Conservation (phyloP, 352 stramenopile genomes). For the Nothophytophthora sp. region DNA sequence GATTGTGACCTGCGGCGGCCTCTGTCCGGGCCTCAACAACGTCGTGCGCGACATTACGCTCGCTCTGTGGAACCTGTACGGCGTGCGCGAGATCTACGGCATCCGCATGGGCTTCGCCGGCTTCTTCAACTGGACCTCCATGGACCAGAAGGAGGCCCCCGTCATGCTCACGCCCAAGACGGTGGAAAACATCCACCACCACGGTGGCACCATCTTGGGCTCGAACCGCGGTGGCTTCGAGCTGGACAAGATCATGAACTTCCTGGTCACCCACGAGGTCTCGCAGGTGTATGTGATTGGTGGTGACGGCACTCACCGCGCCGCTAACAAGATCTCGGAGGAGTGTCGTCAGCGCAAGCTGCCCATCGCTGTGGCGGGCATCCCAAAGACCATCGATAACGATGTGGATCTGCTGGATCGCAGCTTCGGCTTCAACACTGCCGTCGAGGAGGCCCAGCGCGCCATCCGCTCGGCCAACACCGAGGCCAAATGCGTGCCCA, state of each 20-base stretch:
- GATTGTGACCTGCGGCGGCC: conserved; percentile 93
- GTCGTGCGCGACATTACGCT: conserved; percentile 97
- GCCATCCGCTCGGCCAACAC: conserved; percentile 92
- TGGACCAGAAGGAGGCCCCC: conserved; percentile 78
- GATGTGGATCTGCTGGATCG: conserved; percentile 98
- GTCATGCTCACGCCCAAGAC: conserved; percentile 73
- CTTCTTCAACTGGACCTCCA: conserved; percentile 82
- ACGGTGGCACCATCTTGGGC: conserved; percentile 95
- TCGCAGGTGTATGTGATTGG: conserved; percentile 98
- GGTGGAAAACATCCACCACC: conserved; percentile 83
- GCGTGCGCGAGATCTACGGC: conserved; percentile 80
- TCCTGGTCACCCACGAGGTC: conserved; percentile 89
- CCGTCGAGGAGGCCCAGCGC: conserved; percentile 95
- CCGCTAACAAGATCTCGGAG: conserved; percentile 91
- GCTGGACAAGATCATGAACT: conserved; percentile 96
- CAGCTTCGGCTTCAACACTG: conserved; percentile 98
- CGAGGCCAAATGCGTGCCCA: conserved; percentile 96
- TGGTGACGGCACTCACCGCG: conserved; percentile 97
- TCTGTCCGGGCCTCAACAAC: conserved; percentile 99
- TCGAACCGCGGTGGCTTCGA: conserved; percentile 96
- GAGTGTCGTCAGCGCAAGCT: conserved; percentile 77
- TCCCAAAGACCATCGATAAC: conserved; percentile 99
- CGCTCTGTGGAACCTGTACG: conserved; percentile 89
- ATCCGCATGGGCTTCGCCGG: conserved; percentile 84
- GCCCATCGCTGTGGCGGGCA: conserved; percentile 94